These are phyloP conservation scores for Citrullus mucosospermus DNA, from an alignment of 306 rosid species.

Conservation along the genomic window DNA sequence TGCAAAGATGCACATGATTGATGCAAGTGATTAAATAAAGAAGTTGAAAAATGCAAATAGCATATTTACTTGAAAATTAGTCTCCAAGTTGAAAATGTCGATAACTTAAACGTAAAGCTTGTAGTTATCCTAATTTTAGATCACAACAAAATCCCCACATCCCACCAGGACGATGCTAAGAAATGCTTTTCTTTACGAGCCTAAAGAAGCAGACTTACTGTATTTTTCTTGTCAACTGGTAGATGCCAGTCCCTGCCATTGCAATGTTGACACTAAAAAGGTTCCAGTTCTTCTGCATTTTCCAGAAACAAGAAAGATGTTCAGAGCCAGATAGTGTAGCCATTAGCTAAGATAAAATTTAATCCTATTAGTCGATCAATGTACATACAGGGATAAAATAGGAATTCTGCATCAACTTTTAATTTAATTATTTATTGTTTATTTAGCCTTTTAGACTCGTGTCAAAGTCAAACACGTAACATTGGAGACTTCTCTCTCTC, in stretches of 20 bases:
- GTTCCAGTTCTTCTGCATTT: slow-evolving; percentile 91
- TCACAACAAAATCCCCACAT: background rate
- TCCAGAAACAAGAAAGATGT: background rate
- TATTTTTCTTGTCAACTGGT: slow-evolving; percentile 78
- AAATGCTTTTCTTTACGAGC: background rate
- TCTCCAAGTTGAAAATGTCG: background rate
- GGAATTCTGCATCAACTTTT: background rate
- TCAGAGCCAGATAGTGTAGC: background rate
- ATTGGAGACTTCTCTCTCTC: background rate
- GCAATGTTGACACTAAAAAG: slow-evolving; percentile 79
- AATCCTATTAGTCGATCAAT: background rate
- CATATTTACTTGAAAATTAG: background rate
- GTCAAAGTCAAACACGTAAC: background rate
- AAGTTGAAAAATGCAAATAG: background rate
- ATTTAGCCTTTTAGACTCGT: background rate
- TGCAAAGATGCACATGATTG: background rate
- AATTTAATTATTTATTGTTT: background rate
- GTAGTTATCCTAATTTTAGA: background rate
- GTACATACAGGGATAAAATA: background rate
- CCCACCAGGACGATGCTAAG: background rate
- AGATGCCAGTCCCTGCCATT: slow-evolving; percentile 86
- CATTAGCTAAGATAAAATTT: background rate
- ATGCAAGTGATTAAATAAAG: background rate
- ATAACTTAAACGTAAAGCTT: background rate
- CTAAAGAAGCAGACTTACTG: slow-evolving; percentile 27